Evolutionary conservation across 2,329 filamentous ascomycete genomes (phyloP), one percentile per base, ranked within the genome.

Genomic region (Colletotrichum somersetense): DNA sequence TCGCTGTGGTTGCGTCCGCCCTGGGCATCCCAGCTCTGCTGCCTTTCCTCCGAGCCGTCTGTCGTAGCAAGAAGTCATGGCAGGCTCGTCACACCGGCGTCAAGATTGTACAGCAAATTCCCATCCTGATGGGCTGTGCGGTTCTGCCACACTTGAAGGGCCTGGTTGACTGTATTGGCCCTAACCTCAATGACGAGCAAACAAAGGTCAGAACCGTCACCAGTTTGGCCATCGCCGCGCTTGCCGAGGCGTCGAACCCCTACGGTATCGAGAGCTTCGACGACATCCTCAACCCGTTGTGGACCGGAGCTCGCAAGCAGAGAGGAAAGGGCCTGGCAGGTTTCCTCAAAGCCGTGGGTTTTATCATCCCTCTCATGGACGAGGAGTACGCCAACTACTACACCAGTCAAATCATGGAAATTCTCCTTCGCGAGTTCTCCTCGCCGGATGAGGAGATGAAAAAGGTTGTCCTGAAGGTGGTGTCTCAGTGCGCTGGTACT

Each of bases 321-420:
- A 91, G 96, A 79, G 96, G 96, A 74, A 99, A 99, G 81, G 95
- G 96, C 77, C 88, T 99, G 56, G 96, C 96, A 33, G 96, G 95
- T 18, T 99, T 98, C 83, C 86, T 99, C 73, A 99, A 99, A 84
- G 96, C 96, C 58, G 96, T 99, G 55, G 96, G 96, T 35, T 98
- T 96, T 81, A 97, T 99, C 79, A 98, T 99, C 74, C 96, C 96
- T 5, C 89, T 99, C 64, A 99, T 99, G 96, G 96, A 99, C 84
- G 96, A 99, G 83, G 96, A 99, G 80, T 98, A 98, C 81, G 96
- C 96, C 83, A 98, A 98, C 81, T 99, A 99, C 84, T 99, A 99
- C 79, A 98, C 96, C 11, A 94, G 91, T 76, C 95, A 99, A 82
- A 98, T 99, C 78, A 98, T 99, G 96, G 96, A 98, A 82, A 98